These are phyloP conservation scores for Candida boidinii DNA, from an alignment of 805 yeast species.

Conservation along the genomic window DNA sequence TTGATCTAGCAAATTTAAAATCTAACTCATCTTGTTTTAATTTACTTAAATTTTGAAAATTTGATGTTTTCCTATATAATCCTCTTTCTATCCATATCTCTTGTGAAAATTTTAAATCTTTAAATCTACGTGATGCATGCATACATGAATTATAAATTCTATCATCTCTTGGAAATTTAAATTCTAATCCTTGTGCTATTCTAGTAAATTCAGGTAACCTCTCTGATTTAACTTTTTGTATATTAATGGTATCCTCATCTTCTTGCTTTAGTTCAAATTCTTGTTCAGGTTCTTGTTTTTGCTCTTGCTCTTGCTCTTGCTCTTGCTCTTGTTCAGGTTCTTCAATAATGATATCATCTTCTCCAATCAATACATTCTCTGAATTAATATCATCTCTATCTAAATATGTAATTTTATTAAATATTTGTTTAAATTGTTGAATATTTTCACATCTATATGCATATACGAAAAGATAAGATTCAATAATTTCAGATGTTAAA, in stretches of 20 bases:
- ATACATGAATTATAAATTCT: constrained; percentile 52
- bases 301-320: constrained; percentile 2
- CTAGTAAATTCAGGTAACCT: constrained; percentile 6
- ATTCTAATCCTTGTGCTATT: constrained; percentile 3
- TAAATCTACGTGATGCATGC: constrained; percentile 53
- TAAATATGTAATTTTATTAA: constrained; percentile 27
- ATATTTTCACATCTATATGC: constrained; percentile 24
- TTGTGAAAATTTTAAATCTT: constrained; percentile 51
- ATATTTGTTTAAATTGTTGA: constrained; percentile 27
- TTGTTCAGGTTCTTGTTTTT: constrained; percentile 13
- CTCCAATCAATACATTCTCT: background rate
- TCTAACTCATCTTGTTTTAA: constrained; percentile 37
- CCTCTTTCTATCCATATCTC: constrained; percentile 78
- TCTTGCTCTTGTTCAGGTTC: constrained; percentile 9
- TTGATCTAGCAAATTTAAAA: constrained; percentile 61
- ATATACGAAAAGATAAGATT: constrained; percentile 43
- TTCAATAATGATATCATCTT: constrained; percentile 13
- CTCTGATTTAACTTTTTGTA: background rate
- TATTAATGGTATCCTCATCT: background rate
- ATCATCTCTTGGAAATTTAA: constrained; percentile 33
- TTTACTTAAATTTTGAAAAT: constrained; percentile 35
- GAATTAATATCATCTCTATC: constrained; percentile 17
- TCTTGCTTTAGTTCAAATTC: constrained; percentile 6
- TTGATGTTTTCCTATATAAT: constrained; percentile 43
- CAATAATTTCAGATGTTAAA: constrained; percentile 34